Conservation (phyloP, 129 eudicot genomes). For the Flaveria robusta region DNA sequence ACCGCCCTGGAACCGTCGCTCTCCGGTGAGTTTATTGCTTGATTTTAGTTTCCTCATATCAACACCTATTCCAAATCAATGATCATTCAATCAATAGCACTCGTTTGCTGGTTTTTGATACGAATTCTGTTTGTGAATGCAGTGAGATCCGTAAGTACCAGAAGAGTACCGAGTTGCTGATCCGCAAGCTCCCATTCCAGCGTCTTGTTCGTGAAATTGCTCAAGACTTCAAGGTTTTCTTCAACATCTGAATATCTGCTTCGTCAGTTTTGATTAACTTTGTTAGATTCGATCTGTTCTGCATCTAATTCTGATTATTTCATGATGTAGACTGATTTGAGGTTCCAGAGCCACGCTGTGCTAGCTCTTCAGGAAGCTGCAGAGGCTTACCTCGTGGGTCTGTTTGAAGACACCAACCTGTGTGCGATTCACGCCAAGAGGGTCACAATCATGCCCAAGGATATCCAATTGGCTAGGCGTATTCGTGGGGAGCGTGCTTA, state of each 20-base stretch:
- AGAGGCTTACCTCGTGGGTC: slow-evolving; percentile 78
- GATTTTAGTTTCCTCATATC: not conserved
- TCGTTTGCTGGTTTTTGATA: too few relatives aligned
- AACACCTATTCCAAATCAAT: not conserved
- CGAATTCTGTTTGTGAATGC: not conserved
- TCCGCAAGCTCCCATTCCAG: slow-evolving; percentile 91
- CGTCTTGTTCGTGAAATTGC: slow-evolving; percentile 95
- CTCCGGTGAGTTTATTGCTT: slow-evolving; percentile 51
- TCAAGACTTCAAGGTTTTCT: slow-evolving; percentile 71
- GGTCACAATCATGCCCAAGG: slow-evolving; percentile 95
- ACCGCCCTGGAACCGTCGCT: slow-evolving; percentile 88
- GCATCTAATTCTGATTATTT: not conserved
- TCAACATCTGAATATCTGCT: not conserved
- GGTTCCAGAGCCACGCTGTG: slow-evolving; percentile 95
- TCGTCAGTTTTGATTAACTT: not conserved
- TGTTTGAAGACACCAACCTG: slow-evolving; percentile 80
- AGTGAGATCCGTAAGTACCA: slow-evolving; percentile 96
- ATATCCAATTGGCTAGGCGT: slow-evolving; percentile 88
- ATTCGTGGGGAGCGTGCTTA: slow-evolving; percentile 97
- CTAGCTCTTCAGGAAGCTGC: slow-evolving; percentile 91
- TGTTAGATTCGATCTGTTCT: not conserved
- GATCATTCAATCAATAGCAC: not conserved
- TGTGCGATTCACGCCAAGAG: slow-evolving; percentile 95
- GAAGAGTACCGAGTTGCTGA: slow-evolving; percentile 85
- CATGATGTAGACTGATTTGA: slow-evolving; percentile 65